Base-by-base conservation (phyloP, 2,329 filamentous ascomycete genomes). In the Lasiodiplodia gonubiensis region DNA sequence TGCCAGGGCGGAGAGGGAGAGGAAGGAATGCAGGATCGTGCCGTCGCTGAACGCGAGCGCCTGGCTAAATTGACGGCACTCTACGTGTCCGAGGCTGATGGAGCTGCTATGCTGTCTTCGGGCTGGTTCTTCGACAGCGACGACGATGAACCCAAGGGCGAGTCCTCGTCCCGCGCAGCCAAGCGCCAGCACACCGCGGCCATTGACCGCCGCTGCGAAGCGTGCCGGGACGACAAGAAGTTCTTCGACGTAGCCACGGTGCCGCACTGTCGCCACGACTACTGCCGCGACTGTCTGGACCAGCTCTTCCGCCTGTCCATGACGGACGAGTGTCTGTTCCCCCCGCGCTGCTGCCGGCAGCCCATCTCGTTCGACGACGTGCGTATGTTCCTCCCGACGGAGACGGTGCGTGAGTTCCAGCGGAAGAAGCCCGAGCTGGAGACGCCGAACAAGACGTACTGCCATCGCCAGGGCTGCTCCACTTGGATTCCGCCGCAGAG, bases 301-400 rank as follows among this genome's bases (percentile, higher is more conserved):
- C 48, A 68, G 5, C 68, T 73, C 1, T 74, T 77, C 69, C 35
- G 51, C 25, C 68, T 21, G 2, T 57, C 71, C 2, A 51, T 73
- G 6, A 68, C 63, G 0, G 69, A 73, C 51, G 67, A 70, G 0
- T 54, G 65, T 0, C 68, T 74, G 0, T 76, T 76, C 42, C 75
- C 72, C 2, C 72, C 72, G 0, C 70, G 70, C 11, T 76, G 71
- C 61, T 75, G 71, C 57, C 64, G 64, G 8, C 11, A 67, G 4
- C 68, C 53, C 0, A 73, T 76, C 23, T 66, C 72, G 4, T 57
- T 74, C 1, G 64, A 70, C 0, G 55, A 59, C 18, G 46, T 66
- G 1, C 53, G 64, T 10, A n/a, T 52, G n/a, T 42, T 51, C 23
- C 54, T 67, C 8, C 21, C 53, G 2, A 21, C 18, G 7, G 64